Evolutionary conservation across 1,284 basidiomycete genomes (phyloP).

Genomic region (Leccinum huronense): DNA sequence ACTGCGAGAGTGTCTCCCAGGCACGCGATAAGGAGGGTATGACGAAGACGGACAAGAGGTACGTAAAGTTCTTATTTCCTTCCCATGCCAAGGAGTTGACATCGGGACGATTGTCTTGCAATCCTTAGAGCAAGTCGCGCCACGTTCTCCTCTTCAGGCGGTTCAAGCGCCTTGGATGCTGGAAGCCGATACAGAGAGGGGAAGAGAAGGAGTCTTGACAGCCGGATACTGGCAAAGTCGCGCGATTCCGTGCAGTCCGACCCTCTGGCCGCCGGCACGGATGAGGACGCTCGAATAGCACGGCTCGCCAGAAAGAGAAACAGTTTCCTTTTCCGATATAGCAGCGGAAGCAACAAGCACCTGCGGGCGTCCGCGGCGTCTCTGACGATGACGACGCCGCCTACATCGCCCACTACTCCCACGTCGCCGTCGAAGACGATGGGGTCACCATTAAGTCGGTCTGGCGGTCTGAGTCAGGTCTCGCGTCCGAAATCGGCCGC

Average conservation of each 20-base stretch:
- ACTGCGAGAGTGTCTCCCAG: constrained; percentile 27
- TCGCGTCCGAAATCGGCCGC: constrained; percentile 1
- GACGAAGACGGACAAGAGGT: constrained; percentile 40
- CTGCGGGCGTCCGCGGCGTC: not conserved
- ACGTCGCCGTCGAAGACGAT: not conserved
- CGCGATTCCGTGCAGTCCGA: not conserved
- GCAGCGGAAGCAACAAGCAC: not conserved
- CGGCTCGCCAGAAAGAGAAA: constrained; percentile 6
- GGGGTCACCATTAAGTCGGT: not conserved
- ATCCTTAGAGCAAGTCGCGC: constrained; percentile 13
- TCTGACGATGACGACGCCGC: not conserved
- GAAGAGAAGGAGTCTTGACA: not conserved
- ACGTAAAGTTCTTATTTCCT: not conserved
- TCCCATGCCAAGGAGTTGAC: not conserved
- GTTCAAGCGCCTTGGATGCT: constrained; percentile 6
- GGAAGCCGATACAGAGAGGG: constrained; percentile 5
- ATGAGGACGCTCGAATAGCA: not conserved
- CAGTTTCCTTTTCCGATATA: constrained; percentile 9
- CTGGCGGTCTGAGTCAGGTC: not conserved
- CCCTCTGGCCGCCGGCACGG: not conserved
- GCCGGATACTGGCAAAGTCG: not conserved
- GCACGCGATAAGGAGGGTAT: constrained; percentile 40
- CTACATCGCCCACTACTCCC: not conserved
- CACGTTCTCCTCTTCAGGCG: constrained; percentile 20
- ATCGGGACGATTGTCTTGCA: not conserved